These are phyloP conservation scores for Linnemannia hyalina DNA, from an alignment of 192 early-diverging fungal species.

Conservation along the genomic window DNA sequence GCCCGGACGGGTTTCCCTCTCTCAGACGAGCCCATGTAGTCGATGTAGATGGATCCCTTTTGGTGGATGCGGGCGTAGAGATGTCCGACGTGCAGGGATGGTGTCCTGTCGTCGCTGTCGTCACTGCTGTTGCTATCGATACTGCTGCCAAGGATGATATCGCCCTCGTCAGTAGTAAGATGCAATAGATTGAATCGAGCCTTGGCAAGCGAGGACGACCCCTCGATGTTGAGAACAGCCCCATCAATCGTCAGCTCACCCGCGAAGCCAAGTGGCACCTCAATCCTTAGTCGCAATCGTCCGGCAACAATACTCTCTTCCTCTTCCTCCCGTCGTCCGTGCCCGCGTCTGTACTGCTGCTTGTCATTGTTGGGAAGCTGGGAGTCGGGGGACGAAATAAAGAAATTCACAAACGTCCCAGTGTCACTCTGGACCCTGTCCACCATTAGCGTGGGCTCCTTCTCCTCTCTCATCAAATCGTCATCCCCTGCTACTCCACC, in stretches of 20 bases:
- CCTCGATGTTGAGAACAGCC: background rate
- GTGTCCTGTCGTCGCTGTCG: background rate
- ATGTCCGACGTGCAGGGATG: background rate
- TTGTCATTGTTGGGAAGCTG: background rate
- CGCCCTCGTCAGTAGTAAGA: background rate
- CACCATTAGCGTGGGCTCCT: background rate
- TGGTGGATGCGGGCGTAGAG: background rate
- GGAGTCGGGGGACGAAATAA: background rate
- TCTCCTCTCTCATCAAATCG: background rate
- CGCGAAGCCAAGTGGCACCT: background rate
- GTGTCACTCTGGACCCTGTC: background rate
- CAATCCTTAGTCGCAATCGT: constrained; percentile 3
- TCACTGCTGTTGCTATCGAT: background rate
- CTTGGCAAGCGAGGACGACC: background rate
- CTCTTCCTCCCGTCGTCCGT: background rate
- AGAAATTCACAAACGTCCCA: constrained; percentile 1
- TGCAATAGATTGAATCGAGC: background rate
- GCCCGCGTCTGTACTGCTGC: background rate
- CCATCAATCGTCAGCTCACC: constrained; percentile 1
- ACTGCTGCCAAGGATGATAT: background rate
- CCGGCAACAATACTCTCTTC: background rate
- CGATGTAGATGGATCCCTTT: background rate
- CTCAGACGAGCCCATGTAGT: background rate
- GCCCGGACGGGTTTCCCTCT: background rate
- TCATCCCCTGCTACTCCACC: background rate